These are phyloP conservation scores for Termitomyces sp. DNA, from an alignment of 768 basidiomycete genomes.

Conservation along the genomic window DNA sequence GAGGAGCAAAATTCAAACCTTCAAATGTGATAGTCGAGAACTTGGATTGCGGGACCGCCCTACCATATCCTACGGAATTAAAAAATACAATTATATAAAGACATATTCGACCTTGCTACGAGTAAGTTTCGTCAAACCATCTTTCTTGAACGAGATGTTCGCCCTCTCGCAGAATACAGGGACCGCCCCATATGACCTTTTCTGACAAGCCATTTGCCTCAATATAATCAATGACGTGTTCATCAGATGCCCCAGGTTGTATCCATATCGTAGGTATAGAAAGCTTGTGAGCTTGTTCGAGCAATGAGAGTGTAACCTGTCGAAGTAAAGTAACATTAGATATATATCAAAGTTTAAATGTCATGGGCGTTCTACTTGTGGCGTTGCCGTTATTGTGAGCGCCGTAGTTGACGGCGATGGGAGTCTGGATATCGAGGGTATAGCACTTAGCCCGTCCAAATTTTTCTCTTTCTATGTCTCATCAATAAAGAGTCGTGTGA, in stretches of 20 bases:
- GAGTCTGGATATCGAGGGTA: slow-evolving; percentile 14
- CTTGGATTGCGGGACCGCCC: no score
- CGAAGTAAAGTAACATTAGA: slow-evolving; percentile 5
- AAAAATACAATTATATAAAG: slow-evolving; percentile 1
- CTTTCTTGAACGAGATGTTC: slow-evolving; percentile 10
- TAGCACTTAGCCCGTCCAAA: slow-evolving; percentile 9
- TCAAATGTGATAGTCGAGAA: no score
- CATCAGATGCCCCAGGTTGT: slow-evolving; percentile 13
- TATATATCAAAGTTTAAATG: slow-evolving; percentile 9
- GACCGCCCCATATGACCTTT: slow-evolving; percentile 15
- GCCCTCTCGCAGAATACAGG: slow-evolving; percentile 16
- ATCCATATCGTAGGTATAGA: slow-evolving; percentile 14
- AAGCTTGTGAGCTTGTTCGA: slow-evolving; percentile 16
- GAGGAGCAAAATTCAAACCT: no score
- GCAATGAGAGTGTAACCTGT: slow-evolving; percentile 15
- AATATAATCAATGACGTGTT: slow-evolving; percentile 11
- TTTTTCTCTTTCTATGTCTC: slow-evolving; percentile 7
- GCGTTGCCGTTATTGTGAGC: slow-evolving; percentile 11
- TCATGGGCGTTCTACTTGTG: slow-evolving; percentile 7
- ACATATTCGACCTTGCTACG: slow-evolving; percentile 1
- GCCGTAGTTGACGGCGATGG: slow-evolving; percentile 15
- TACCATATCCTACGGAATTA: not conserved
- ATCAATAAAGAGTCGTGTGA: not conserved
- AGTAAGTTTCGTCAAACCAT: slow-evolving; percentile 16
- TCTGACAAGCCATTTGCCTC: slow-evolving; percentile 11